These are phyloP conservation scores for Colletotrichum spinosum DNA, from an alignment of 2,329 filamentous ascomycete species.

Conservation along the genomic window DNA sequence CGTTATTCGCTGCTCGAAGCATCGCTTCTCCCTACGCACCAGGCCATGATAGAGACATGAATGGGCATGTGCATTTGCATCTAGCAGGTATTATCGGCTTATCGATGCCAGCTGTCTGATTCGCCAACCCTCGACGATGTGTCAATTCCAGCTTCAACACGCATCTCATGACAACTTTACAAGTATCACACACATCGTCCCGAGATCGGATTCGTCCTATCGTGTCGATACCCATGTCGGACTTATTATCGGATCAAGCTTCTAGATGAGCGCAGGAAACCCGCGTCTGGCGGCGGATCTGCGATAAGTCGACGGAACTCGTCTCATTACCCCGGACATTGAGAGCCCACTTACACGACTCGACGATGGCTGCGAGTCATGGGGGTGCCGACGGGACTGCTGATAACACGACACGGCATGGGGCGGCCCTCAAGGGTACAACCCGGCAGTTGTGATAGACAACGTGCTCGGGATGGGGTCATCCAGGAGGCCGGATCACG, in stretches of 20 bases:
- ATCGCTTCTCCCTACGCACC: neutral
- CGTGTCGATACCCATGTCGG: too few relatives aligned
- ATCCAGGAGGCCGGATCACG: neutral
- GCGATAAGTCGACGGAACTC: slow-evolving; percentile 4
- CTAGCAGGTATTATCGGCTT: slow-evolving; percentile 17
- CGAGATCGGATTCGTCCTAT: neutral
- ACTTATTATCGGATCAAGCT: too few relatives aligned
- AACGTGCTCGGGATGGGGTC: neutral
- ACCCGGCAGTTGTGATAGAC: slow-evolving; percentile 2
- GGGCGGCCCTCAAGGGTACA: neutral
- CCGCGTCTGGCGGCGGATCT: slow-evolving; percentile 3
- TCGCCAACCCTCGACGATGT: slow-evolving; percentile 2
- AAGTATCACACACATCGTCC: neutral
- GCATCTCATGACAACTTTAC: neutral
- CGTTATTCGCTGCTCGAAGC: neutral
- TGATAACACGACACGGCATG: slow-evolving; percentile 12
- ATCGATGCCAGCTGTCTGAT: slow-evolving; percentile 33
- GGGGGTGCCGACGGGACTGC: neutral
- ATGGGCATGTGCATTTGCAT: slow-evolving; percentile 1
- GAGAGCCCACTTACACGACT: slow-evolving; percentile 28
- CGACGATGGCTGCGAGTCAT: slow-evolving; percentile 28
- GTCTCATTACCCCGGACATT: slow-evolving; percentile 12
- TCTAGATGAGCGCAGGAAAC: neutral
- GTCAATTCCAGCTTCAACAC: slow-evolving; percentile 5
- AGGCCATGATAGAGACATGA: neutral